Evolutionary conservation across 2,329 filamentous ascomycete species (phyloP).

Genomic region (Trichoderma breve): DNA sequence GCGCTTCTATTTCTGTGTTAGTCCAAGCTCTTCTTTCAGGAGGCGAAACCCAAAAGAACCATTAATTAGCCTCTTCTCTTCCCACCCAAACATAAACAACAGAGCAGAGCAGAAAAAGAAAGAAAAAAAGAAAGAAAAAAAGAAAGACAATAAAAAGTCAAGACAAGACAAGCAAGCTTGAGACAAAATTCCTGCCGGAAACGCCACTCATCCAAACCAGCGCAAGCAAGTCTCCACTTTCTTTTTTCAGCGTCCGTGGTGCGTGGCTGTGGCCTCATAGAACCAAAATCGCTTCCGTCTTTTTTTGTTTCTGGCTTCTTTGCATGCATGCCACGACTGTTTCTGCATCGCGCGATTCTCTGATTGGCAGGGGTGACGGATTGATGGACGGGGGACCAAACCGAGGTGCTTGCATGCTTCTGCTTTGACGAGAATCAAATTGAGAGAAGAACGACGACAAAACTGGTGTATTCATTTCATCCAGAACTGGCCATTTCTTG

Average conservation of each 20-base stretch:
- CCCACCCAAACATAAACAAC: not conserved
- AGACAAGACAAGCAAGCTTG: too few relatives aligned
- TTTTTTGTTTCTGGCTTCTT: not conserved
- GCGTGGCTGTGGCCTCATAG: not conserved
- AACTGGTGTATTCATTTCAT: not conserved
- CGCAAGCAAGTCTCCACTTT: not conserved
- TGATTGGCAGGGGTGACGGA: not conserved
- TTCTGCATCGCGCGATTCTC: not conserved
- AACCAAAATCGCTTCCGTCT: not conserved
- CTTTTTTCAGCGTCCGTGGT: not conserved
- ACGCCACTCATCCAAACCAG: constrained; percentile 8
- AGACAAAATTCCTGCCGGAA: not conserved
- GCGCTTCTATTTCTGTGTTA: not conserved
- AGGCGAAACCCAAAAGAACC: not conserved
- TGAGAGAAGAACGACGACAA: not conserved
- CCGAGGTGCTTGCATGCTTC: not conserved
- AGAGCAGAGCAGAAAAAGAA: too few relatives aligned
- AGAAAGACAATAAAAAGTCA: too few relatives aligned
- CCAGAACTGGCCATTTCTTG: not conserved
- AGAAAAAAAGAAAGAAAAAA: too few relatives aligned
- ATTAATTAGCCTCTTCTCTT: not conserved
- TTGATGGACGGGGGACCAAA: not conserved
- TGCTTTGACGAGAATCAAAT: not conserved
- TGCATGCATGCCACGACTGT: not conserved
- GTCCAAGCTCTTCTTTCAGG: not conserved